Percentiles rank a stretch among this genome's conserved stretches.
Evolutionary conservation across 2,329 filamentous ascomycete species (phyloP).

Genomic region (Neonectria magnoliae): DNA sequence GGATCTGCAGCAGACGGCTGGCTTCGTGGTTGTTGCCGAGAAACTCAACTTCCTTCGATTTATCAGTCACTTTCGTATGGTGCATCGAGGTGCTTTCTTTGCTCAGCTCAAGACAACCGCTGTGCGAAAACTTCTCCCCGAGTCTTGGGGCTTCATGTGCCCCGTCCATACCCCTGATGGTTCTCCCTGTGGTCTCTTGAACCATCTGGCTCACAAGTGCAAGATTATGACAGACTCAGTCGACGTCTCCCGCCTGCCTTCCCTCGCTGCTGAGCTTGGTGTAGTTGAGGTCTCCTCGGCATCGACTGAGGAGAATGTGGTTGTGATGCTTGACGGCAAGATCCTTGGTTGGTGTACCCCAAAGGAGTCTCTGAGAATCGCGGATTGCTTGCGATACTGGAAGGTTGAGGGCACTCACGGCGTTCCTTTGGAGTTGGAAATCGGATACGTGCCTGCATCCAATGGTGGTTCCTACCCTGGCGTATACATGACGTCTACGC

Average conservation of each 20-base stretch:
- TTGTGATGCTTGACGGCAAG: slow-evolving; percentile 88
- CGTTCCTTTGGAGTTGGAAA: slow-evolving; percentile 85
- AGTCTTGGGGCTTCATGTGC: slow-evolving; percentile 98
- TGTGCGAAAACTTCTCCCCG: slow-evolving; percentile 92
- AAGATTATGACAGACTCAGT: slow-evolving; percentile 81
- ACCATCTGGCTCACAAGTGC: slow-evolving; percentile 96
- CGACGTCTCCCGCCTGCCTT: slow-evolving; percentile 79
- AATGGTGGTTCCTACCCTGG: slow-evolving; percentile 95
- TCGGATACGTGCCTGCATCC: slow-evolving; percentile 89
- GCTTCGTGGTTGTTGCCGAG: slow-evolving; percentile 96
- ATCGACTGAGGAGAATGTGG: slow-evolving; percentile 83
- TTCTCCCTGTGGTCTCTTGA: slow-evolving; percentile 90
- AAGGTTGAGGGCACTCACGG: slow-evolving; percentile 88
- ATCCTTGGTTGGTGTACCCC: slow-evolving; percentile 92
- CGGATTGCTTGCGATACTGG: slow-evolving; percentile 91
- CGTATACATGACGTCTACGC: slow-evolving; percentile 89
- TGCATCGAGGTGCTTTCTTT: slow-evolving; percentile 98
- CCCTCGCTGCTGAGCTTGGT: slow-evolving; percentile 81
- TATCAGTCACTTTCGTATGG: slow-evolving; percentile 99
- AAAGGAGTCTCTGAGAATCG: slow-evolving; percentile 81
- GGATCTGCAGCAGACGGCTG: slow-evolving; percentile 92
- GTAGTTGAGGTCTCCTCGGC: slow-evolving; percentile 80
- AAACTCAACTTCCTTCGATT: slow-evolving; percentile 99
- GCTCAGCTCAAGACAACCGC: slow-evolving; percentile 97
- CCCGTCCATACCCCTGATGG: slow-evolving; percentile 98